phyloP scores from a whole-genome alignment of 1,139 yeast genomes.

The Eremothecium gossypii region DNA sequence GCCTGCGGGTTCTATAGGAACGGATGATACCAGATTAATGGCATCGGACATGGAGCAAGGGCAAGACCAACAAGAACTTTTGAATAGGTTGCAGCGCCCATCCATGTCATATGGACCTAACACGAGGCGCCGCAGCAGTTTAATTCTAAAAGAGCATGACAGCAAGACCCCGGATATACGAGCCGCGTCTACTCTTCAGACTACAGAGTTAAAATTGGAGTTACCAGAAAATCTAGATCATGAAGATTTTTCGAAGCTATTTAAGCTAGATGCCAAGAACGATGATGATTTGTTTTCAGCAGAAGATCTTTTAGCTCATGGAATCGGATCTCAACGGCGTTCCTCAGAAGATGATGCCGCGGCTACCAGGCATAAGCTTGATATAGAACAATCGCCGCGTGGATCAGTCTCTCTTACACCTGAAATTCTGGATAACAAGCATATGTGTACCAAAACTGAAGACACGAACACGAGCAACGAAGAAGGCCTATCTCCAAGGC shows the following conservation, averaged over 20 bases:
- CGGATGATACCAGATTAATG: too few species aligned
- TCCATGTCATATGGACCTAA: too few species aligned
- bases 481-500: background rate
- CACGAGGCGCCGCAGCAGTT: background rate
- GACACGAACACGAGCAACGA: background rate
- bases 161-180: background rate
- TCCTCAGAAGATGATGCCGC: background rate
- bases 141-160: background rate
- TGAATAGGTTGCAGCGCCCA: too few species aligned
- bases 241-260: slow-evolving; percentile 22
- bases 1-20: too few species aligned
- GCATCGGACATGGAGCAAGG: too few species aligned
- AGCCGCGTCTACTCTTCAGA: background rate
- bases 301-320: slow-evolving; percentile 12
- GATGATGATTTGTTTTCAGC: slow-evolving; percentile 24
- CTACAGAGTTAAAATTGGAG: slow-evolving; percentile 12
- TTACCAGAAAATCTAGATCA: slow-evolving; percentile 15
- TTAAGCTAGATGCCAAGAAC: slow-evolving; percentile 24
- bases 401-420: slow-evolving; percentile 1
- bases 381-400: background rate
- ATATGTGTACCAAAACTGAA: background rate
- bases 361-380: background rate
- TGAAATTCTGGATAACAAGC: background rate
- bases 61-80: too few species aligned
- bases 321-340: background rate